Base-by-base conservation (phyloP, 164 flowering plant genomes). In the Akebia trifoliata region DNA sequence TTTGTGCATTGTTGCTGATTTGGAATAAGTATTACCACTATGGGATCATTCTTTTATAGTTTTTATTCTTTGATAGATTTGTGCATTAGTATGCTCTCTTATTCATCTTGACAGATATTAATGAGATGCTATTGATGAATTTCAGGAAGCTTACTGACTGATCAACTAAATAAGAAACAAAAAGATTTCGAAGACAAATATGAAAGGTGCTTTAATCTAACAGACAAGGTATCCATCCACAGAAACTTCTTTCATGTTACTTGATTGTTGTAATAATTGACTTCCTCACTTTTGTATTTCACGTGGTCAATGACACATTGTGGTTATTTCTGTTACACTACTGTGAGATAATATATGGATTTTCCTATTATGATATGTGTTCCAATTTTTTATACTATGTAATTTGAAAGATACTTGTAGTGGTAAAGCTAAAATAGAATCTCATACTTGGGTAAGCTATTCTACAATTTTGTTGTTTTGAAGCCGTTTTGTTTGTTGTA, bases 171-270 rank as follows among this genome's bases (percentile, higher is more conserved):
- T 59, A 77, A 77, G 68, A 90, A 54, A 35, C 50, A 61, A 22
- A 61, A 52, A 24, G 82, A 77, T 30, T 90, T 90, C 74, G 95
- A 90, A 54, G 65, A 74, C 26, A 90, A 86, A 62, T 90, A 79
- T 56, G 63, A 64, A 56, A 71, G 56, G 18, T 61, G 65, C 65
- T 93, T 84, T 68, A 70, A 75, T 57, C 38, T 80, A 54, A 69
- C 78, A 21, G 76, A 66, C 51, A 80, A 87, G 96, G 98, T 92
- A 81, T 55, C 24, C 20, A 60, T 53, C 50, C 26, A 9, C 37
- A 25, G 8, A 32, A 30, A 29, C 26, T 14, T 52, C 10, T 51
- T 30, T 36, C 18, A 32, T 52, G 51, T 25, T 1, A 17, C 20
- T 24, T 34, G 9, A 6, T 20, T 43, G 47, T 49, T 21, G 5